Conservation (phyloP, 768 basidiomycete genomes). For the Russula olivacea region DNA sequence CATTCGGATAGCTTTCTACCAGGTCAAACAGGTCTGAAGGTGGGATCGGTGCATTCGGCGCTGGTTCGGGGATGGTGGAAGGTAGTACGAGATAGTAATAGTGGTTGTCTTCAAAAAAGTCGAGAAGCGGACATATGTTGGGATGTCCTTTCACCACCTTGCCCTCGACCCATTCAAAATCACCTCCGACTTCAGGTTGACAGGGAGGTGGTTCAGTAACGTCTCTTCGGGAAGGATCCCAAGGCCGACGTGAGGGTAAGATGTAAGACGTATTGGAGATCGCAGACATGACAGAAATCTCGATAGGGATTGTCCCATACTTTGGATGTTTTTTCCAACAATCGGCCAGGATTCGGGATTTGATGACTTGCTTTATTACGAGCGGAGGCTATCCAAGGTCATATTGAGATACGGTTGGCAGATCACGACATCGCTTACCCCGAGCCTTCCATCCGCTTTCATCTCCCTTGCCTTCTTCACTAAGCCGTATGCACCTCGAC, state of each 20-base stretch:
- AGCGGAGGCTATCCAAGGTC: constrained; percentile 60
- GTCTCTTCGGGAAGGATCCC: constrained; percentile 64
- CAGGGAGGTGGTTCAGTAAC: constrained; percentile 14
- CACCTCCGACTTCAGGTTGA: constrained; percentile 24
- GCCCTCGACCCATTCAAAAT: constrained; percentile 60
- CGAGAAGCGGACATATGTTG: constrained; percentile 88
- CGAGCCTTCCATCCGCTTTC: constrained; percentile 65
- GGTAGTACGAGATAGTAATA: constrained; percentile 95
- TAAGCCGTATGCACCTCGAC: constrained; percentile 91
- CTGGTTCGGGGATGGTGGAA: constrained; percentile 56
- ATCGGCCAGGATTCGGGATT: constrained; percentile 95
- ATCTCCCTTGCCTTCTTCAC: constrained; percentile 87
- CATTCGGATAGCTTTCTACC: constrained; percentile 84
- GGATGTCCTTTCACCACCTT: constrained; percentile 82
- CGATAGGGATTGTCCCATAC: constrained; percentile 95
- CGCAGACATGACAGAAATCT: constrained; percentile 91
- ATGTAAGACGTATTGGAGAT: constrained; percentile 77
- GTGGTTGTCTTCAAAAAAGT: constrained; percentile 95
- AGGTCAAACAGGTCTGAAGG: constrained; percentile 91
- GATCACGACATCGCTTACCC: constrained; percentile 49
- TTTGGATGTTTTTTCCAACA: constrained; percentile 98
- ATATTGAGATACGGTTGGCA: constrained; percentile 21
- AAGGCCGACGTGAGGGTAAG: constrained; percentile 72
- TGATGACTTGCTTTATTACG: constrained; percentile 97
- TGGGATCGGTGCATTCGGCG: constrained; percentile 46